Percentiles rank a stretch among this genome's conserved stretches.
phyloP scores from a whole-genome alignment of 345 rosid species.

The Chamaenerion angustifolium region DNA sequence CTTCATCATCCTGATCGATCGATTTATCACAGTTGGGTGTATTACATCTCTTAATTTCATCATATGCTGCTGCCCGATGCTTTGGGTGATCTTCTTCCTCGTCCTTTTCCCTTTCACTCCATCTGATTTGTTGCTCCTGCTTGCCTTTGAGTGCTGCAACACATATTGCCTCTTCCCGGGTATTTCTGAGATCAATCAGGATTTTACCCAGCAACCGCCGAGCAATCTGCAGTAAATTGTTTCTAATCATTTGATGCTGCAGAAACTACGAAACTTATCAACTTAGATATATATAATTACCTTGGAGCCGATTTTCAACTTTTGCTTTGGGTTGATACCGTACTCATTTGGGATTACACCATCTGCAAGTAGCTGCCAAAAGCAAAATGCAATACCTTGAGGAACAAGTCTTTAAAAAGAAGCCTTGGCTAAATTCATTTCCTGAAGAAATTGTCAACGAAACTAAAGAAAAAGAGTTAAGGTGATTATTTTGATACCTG shows the following conservation, averaged over 20 bases:
- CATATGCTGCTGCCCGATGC: constrained; percentile 24
- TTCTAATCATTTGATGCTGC: not conserved
- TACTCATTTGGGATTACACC: constrained; percentile 99
- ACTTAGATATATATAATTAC: constrained; percentile 16
- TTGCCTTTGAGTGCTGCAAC: constrained; percentile 72
- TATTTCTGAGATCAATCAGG: constrained; percentile 89
- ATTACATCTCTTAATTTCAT: constrained; percentile 52
- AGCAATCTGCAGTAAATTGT: constrained; percentile 45
- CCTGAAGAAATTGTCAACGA: too few species aligned
- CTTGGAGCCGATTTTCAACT: constrained; percentile 95
- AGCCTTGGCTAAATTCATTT: too few species aligned
- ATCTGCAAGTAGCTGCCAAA: constrained; percentile 88
- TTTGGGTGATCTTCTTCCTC: constrained; percentile 39
- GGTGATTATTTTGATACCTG: constrained; percentile 39
- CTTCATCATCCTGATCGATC: constrained; percentile 80
- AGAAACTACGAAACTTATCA: too few species aligned
- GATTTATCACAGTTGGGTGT: constrained; percentile 51
- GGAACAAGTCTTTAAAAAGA: not conserved
- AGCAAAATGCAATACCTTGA: constrained; percentile 4
- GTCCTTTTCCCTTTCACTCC: constrained; percentile 33
- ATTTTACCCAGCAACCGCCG: constrained; percentile 91
- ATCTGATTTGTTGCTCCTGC: constrained; percentile 45
- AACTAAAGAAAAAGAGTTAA: not conserved
- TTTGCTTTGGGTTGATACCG: constrained; percentile 93
- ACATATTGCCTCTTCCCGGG: constrained; percentile 87